A percentile compares a stretch with the other conserved stretches of the same genome.
Evolutionary conservation across 441 rosid species (phyloP).

Genomic region (Metrosideros polymorpha): DNA sequence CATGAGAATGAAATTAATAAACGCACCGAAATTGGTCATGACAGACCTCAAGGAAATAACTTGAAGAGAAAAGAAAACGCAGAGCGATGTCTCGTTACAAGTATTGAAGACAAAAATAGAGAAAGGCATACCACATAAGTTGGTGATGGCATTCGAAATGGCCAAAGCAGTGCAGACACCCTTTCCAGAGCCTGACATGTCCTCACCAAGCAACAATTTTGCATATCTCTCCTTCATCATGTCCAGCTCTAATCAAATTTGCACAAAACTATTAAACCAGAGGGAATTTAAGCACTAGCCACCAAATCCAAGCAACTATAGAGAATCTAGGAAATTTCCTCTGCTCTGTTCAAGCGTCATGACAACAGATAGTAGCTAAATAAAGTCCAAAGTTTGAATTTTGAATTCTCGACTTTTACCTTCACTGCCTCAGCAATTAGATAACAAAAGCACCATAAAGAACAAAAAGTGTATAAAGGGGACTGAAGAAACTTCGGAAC

Average conservation of each 20-base stretch:
- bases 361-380: background rate
- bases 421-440: background rate
- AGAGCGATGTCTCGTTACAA: background rate
- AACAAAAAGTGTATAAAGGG: background rate
- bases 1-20: background rate
- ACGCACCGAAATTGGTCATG: background rate
- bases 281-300: background rate
- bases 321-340: background rate
- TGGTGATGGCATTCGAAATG: conserved; percentile 57
- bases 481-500: background rate
- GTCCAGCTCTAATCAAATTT: conserved; percentile 28
- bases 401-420: background rate
- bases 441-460: background rate
- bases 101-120: background rate
- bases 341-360: background rate
- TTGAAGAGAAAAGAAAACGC: background rate
- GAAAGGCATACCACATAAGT: conserved; percentile 41
- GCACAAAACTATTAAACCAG: background rate
- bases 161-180: conserved; percentile 64
- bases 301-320: background rate
- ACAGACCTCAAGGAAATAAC: background rate
- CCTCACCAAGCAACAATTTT: conserved; percentile 65
- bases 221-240: conserved; percentile 73
- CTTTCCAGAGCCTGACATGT: conserved; percentile 74
- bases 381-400: background rate